Percentiles rank a stretch among this genome's conserved stretches.
Evolutionary conservation across 768 basidiomycete species (phyloP).

Genomic region (Boletellus emodensis): DNA sequence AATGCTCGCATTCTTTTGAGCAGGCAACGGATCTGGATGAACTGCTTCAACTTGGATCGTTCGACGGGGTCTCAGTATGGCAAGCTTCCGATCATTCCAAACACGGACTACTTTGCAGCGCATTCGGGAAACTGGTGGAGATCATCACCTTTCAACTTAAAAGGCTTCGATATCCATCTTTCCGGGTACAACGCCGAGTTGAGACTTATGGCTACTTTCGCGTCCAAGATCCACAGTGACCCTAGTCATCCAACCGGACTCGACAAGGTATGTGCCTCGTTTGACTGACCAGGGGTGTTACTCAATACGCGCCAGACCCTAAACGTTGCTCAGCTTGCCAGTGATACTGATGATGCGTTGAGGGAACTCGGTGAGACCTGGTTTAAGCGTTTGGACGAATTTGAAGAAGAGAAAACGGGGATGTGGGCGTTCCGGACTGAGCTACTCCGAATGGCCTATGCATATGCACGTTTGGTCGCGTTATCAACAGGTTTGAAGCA

Average conservation of each 20-base stretch:
- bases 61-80: slow-evolving; percentile 88
- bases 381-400: slow-evolving; percentile 47
- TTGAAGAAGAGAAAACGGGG: slow-evolving; percentile 48
- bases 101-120: slow-evolving; percentile 71
- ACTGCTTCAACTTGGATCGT: slow-evolving; percentile 87
- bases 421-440: slow-evolving; percentile 60
- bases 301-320: slow-evolving; percentile 40
- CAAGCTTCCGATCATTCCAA: slow-evolving; percentile 74
- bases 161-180: slow-evolving; percentile 75
- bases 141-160: slow-evolving; percentile 62
- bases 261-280: slow-evolving; percentile 51
- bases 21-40: slow-evolving; percentile 85
- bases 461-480: slow-evolving; percentile 65
- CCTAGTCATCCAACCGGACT: slow-evolving; percentile 70
- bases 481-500: slow-evolving; percentile 78
- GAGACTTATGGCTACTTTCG: slow-evolving; percentile 57
- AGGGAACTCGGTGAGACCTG: slow-evolving; percentile 51
- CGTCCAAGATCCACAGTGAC: slow-evolving; percentile 65
- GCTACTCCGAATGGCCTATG: slow-evolving; percentile 56
- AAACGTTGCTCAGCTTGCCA: slow-evolving; percentile 61
- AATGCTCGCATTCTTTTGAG: slow-evolving; percentile 86
- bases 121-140: slow-evolving; percentile 71
- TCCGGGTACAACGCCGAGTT: slow-evolving; percentile 76
- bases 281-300: neutral
- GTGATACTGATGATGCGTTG: slow-evolving; percentile 67